Evolutionary conservation across 1,284 basidiomycete genomes (phyloP), one percentile per base, ranked within the genome.

Genomic region (Melampsora abietis-canadensis): DNA sequence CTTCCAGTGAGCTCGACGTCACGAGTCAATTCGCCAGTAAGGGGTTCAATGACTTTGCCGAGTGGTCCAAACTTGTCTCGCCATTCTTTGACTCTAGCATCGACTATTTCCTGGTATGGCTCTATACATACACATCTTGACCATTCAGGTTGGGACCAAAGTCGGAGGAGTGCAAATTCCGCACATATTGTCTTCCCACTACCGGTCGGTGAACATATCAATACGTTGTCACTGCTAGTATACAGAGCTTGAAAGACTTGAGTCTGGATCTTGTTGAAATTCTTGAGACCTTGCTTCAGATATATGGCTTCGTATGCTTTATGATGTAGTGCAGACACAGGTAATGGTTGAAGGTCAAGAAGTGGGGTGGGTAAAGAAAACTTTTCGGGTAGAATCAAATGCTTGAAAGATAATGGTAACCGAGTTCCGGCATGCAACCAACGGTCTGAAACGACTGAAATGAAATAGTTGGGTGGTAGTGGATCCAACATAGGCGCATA

Each of bases 161-260:
- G 83, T 21, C 94, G 87, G 66, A 98, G 83, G 14, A 98, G 84
- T 0, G 95, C 95, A 76, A 98, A 94, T 83, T 99, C 96, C 0
- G 94, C 94, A 79, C 93, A 97, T 59, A 98, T 90, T 0, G 94
- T 98, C 86, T 98, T 98, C 40, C 96, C 95, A 76, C 91, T 93
- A 12, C 96, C 95, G 0, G 94, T 94, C 0, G 96, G 95, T 0
- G 94, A 95, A 30, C 94, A 94, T 75, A 98, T 89, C 80, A 98
- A 92, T 54, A 95, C 90, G 79, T 94, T 96, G 81, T 98, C 94
- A 81, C 98, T 94, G 0, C 92, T 90, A 0, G 92, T 94, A 82
- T 95, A 98, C 0, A 98, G 85, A 0, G 94, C 93, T 79, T 98
- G 95, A 89, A 98, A 98, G 47, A 96, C 93, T 83, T 98, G 96